Evolutionary conservation across 331 rosid genomes (phyloP), one percentile per base, ranked within the genome.

Genomic region (Dryas integrifolia): DNA sequence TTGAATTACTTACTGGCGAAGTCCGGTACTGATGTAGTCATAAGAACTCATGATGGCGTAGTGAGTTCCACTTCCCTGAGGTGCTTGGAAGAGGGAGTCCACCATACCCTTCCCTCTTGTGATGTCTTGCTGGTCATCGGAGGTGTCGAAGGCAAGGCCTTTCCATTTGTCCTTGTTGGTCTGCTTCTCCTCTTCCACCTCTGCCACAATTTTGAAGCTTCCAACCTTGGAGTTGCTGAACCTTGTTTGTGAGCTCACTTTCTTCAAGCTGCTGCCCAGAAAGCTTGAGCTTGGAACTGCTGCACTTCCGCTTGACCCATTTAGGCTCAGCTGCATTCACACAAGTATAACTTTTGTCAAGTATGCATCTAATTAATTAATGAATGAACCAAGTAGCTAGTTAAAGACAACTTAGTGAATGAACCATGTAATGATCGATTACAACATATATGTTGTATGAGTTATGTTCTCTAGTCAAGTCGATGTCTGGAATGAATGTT

Each of bases 21-120:
- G 96, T 16, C 97, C 98, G 38, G 88, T 21, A 12, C 98, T 93
- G 57, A 93, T 1, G 89, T 93, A 93, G 9, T 93, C 98, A 16
- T 88, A 92, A 50, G 98, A 92, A 76, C 94, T 90, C 93, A 92
- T 80, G 82, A 90, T 77, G 58, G 98, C 94, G 38, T 73, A 45
- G 86, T 93, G 98, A 73, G 98, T 93, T 66, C 98, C 98, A 58
- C 16, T 0, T 0, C 68, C 24, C 57, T 0, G 0, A 70, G 98
- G 97, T 26, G 98, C 98, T 81, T 93, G 98, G 88, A 87, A 93
- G 58, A 93, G 88, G 40, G 91, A 0, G 77, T 93, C 97, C 67
- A 93, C 98, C 98, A 74, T 67, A 21, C 98, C 98, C 94, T 93
- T 93, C 40, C 98, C 98, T 70, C 98, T 83, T 74, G 98, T 91